Conservation (phyloP, 192 early-diverging fungal species). For the Coemansia sp. region DNA sequence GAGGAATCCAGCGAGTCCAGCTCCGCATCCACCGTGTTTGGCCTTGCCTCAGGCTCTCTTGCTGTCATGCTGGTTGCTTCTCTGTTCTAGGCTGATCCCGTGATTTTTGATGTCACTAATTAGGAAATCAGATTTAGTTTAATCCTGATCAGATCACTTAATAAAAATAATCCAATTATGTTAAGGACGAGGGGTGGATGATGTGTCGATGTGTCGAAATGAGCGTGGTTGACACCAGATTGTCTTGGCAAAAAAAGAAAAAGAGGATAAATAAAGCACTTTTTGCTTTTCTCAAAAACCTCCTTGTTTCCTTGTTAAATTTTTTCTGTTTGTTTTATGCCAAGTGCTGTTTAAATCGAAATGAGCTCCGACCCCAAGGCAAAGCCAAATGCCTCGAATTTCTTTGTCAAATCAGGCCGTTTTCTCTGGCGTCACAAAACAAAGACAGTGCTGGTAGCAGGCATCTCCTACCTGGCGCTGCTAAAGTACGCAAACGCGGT, state of each 20-base stretch:
- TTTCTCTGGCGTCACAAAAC: conserved; percentile 24
- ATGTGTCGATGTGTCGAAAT: too few relatives aligned
- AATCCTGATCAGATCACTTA: too few relatives aligned
- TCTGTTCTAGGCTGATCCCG: neutral
- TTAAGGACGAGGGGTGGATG: too few relatives aligned
- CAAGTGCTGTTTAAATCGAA: neutral
- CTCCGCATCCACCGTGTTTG: neutral
- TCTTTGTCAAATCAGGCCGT: conserved; percentile 9
- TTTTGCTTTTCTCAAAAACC: neutral
- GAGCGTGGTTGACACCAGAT: too few relatives aligned
- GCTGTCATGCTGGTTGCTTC: conserved; percentile 8
- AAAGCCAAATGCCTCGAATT: neutral
- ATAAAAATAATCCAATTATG: too few relatives aligned
- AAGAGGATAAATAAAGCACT: neutral
- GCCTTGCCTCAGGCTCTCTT: conserved; percentile 9
- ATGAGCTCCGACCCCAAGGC: neutral
- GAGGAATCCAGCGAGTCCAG: conserved; percentile 15
- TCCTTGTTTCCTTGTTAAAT: neutral
- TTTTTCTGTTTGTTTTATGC: neutral
- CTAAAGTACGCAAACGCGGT: neutral
- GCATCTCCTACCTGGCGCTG: conserved; percentile 11
- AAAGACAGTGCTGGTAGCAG: conserved; percentile 10
- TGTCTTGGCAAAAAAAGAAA: too few relatives aligned
- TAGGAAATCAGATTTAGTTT: too few relatives aligned
- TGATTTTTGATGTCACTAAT: too few relatives aligned